These are phyloP conservation scores for Penicillium sp. DNA, from an alignment of 2,329 filamentous ascomycete genomes.

Conservation along the genomic window DNA sequence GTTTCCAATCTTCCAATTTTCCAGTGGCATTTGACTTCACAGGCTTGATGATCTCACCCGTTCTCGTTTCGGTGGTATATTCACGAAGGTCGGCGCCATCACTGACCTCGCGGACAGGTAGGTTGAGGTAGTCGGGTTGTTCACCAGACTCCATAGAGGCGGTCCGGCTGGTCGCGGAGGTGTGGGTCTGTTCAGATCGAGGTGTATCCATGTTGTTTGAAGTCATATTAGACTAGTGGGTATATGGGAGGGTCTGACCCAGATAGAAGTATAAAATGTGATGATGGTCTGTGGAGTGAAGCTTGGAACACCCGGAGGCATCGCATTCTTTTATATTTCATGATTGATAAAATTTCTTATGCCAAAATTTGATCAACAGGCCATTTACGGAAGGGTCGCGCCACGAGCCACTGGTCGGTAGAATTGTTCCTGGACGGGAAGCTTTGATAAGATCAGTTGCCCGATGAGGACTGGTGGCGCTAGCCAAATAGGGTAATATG, in stretches of 20 bases:
- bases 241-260: not conserved
- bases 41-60: conserved; percentile 62
- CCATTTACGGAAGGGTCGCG: conserved; percentile 1
- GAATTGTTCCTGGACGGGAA: not conserved
- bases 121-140: conserved; percentile 52
- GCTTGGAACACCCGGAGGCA: not conserved
- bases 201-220: conserved; percentile 20
- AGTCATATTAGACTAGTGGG: conserved; percentile 1
- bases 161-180: conserved; percentile 25
- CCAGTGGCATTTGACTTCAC: conserved; percentile 58
- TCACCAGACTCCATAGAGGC: conserved; percentile 25
- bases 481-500: conserved; percentile 25
- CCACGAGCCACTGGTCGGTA: conserved; percentile 2
- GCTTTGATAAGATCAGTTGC: conserved; percentile 18
- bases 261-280: not conserved
- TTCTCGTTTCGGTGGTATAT: conserved; percentile 63
- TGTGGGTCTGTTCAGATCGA: conserved; percentile 10
- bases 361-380: not conserved
- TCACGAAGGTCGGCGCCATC: conserved; percentile 65
- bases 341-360: not conserved
- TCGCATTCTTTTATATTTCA: conserved; percentile 16
- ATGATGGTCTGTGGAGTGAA: not conserved
- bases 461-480: conserved; percentile 13
- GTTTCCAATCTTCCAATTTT: conserved; percentile 57
- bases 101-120: conserved; percentile 67